These are phyloP conservation scores for Arthrobotrys sinensis DNA, from an alignment of 2,329 filamentous ascomycete genomes.

Conservation along the genomic window DNA sequence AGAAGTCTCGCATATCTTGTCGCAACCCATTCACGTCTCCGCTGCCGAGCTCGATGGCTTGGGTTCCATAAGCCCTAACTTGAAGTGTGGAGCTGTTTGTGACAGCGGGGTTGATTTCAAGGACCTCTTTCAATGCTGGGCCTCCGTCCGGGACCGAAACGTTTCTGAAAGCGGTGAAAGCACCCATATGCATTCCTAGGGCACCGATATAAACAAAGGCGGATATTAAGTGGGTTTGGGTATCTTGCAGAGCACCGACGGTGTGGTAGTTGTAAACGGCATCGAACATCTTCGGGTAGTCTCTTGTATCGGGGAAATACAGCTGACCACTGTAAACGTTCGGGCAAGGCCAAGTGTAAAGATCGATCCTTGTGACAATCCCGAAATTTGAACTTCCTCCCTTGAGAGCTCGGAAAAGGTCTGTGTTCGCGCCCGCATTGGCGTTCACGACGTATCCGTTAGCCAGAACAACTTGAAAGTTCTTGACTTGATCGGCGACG, in stretches of 20 bases:
- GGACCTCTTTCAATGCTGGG: slow-evolving; percentile 23
- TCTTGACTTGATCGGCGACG: slow-evolving; percentile 69
- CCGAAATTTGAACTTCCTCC: slow-evolving; percentile 68
- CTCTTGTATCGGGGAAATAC: slow-evolving; percentile 15
- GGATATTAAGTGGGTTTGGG: slow-evolving; percentile 44
- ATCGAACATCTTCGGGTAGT: slow-evolving; percentile 24
- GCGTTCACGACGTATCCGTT: slow-evolving; percentile 69
- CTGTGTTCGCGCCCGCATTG: slow-evolving; percentile 68
- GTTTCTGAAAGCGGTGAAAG: slow-evolving; percentile 56
- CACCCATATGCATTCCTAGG: slow-evolving; percentile 38
- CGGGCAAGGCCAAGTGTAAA: slow-evolving; percentile 57
- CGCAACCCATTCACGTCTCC: slow-evolving; percentile 30
- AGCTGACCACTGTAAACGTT: slow-evolving; percentile 47
- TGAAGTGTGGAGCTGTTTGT: slow-evolving; percentile 16
- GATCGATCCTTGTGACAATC: slow-evolving; percentile 66
- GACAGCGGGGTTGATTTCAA: slow-evolving; percentile 23
- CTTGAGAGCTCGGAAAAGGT: slow-evolving; percentile 68
- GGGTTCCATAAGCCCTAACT: slow-evolving; percentile 31
- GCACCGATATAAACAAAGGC: slow-evolving; percentile 49
- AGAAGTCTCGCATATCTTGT: slow-evolving; percentile 56
- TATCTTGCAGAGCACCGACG: slow-evolving; percentile 20
- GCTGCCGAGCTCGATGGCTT: slow-evolving; percentile 36
- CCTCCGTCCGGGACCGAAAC: slow-evolving; percentile 14
- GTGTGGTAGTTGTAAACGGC: slow-evolving; percentile 48
- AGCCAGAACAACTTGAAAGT: slow-evolving; percentile 70